Evolutionary conservation across 352 stramenopile species (phyloP), one percentile per base, ranked within the genome.

Genomic region (Albugo candida): DNA sequence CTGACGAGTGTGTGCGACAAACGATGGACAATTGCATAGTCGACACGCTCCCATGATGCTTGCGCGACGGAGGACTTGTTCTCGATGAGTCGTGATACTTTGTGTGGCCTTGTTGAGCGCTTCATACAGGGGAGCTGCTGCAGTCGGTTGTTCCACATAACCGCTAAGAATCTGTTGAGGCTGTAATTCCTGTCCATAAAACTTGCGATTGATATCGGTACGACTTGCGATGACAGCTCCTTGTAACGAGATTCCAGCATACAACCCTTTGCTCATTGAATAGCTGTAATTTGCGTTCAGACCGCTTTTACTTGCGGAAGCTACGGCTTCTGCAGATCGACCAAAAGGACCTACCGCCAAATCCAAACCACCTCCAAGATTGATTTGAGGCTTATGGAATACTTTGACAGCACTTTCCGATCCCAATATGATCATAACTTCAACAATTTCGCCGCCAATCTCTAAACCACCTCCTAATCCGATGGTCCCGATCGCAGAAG

Each of bases 341-440:
- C 86, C 86, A 17, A 93, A 60, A 1, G 83, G 83, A 8, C 86
- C 86, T 2, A 95, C 51, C 0, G 82, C 69, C 14, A 94, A 58
- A 42, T 84, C 82, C 27, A 95, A 53, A 40, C 92, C 83, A 1
- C 67, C 82, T 24, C 86, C 86, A 4, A 96, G 54, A 46, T 94
- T 86, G 18, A 95, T 56, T 36, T 83, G 61, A 51, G 70, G 55
- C 60, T 74, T 58, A 61, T 84, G 62, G 51, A 95, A 85, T 11
- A 94, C 64, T 47, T 92, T 51, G 8, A 96, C 80, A 0, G 86
- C 77, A 8, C 64, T 64, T 27, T 82, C 70, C 1, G 70, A 93
- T 54, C 91, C 89, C 6, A 95, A 55, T 45, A 96, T 71, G 62
- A 96, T 93, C 37, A 95, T 68, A 43, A 95, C 70, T 59, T 96